phyloP scores from a whole-genome alignment of 1,284 basidiomycete genomes.

The Polyporus tsugae region DNA sequence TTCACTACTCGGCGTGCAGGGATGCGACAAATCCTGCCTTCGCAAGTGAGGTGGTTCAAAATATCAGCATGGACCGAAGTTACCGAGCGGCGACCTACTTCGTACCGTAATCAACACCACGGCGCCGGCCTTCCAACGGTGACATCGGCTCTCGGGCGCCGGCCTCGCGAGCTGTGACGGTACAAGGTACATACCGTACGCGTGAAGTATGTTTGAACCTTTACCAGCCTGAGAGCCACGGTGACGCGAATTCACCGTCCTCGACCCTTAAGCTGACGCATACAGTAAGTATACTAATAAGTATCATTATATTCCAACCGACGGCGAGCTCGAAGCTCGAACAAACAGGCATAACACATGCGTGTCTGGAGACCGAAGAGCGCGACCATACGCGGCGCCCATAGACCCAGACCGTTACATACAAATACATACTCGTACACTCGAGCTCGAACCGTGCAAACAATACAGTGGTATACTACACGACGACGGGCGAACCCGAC shows the following conservation, averaged over 20 bases:
- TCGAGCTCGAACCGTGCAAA: background rate
- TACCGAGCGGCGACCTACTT: no score
- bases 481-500: background rate
- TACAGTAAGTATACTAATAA: background rate
- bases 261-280: background rate
- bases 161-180: background rate
- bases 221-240: background rate
- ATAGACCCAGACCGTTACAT: background rate
- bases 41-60: background rate
- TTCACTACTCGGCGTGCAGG: no score
- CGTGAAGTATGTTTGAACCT: background rate
- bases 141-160: background rate
- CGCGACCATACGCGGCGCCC: background rate
- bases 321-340: constrained; percentile 1
- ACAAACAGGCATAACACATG: background rate
- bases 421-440: constrained; percentile 17
- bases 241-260: no score
- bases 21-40: no score
- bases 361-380: constrained; percentile 5
- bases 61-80: no score
- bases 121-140: background rate
- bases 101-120: background rate
- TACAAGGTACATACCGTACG: no score
- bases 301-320: background rate
- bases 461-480: constrained; percentile 18